Conservation (phyloP, 129 eudicot species). For the Artemisia argyi region DNA sequence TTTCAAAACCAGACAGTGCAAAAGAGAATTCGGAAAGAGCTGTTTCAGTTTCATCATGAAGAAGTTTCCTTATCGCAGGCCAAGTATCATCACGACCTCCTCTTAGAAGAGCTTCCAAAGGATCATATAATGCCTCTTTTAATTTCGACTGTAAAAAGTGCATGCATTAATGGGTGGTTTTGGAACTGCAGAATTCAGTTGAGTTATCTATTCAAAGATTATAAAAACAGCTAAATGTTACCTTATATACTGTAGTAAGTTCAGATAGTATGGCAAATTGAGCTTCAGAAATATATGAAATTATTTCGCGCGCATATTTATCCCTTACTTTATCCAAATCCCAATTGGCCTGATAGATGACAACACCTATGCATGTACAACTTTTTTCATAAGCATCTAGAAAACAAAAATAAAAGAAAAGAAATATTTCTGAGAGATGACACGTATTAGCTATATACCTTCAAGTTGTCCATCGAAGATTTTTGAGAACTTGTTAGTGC, state of each 20-base stretch:
- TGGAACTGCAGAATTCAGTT: no score
- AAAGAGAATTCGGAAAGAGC: constrained; percentile 57
- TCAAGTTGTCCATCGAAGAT: constrained; percentile 65
- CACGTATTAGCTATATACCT: constrained; percentile 43
- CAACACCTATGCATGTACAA: constrained; percentile 48
- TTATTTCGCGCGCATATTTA: constrained; percentile 69
- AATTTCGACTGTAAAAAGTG: constrained; percentile 48
- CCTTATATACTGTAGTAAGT: constrained; percentile 68
- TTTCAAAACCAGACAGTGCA: constrained; percentile 68
- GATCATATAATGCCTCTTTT: constrained; percentile 61
- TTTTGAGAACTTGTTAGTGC: constrained; percentile 7
- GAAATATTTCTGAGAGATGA: no score
- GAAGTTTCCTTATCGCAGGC: constrained; percentile 87
- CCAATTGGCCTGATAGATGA: constrained; percentile 75
- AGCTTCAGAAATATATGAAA: constrained; percentile 66
- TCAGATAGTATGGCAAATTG: constrained; percentile 62
- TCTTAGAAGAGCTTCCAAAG: constrained; percentile 81
- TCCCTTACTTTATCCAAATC: constrained; percentile 65
- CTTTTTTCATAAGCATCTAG: no score
- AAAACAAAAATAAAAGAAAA: not conserved
- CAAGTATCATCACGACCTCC: constrained; percentile 79
- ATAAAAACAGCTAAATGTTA: no score
- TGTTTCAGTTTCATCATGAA: constrained; percentile 62
- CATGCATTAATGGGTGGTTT: no score
- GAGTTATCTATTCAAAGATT: no score